Evolutionary conservation across 2,329 filamentous ascomycete species (phyloP).

Genomic region (Diaporthe citri): DNA sequence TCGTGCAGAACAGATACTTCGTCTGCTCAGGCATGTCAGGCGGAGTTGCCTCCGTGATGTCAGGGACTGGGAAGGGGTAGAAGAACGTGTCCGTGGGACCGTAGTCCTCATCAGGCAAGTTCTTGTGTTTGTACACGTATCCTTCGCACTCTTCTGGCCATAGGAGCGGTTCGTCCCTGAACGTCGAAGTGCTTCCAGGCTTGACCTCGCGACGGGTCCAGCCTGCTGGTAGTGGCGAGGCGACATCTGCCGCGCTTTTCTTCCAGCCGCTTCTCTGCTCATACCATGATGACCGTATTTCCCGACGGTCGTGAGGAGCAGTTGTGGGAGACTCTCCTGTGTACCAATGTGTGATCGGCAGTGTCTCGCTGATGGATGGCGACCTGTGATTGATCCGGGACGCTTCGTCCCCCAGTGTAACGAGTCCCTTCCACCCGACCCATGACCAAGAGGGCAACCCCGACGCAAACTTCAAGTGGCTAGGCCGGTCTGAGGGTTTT

Average conservation of each 20-base stretch:
- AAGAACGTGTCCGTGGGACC: not conserved
- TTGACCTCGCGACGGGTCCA: constrained; percentile 1
- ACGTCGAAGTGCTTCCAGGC: not conserved
- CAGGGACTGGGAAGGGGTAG: not conserved
- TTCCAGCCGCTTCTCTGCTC: not conserved
- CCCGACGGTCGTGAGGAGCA: not conserved
- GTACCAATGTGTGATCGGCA: constrained; percentile 19
- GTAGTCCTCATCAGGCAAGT: not conserved
- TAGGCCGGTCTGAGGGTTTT: not conserved
- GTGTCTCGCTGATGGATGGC: not conserved
- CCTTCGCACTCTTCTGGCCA: not conserved
- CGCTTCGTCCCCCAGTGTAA: not conserved
- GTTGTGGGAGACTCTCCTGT: not conserved
- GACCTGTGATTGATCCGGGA: not conserved
- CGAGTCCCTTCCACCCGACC: constrained; percentile 22
- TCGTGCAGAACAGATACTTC: not conserved
- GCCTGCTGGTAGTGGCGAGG: not conserved
- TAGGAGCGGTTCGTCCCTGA: not conserved
- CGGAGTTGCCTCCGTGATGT: not conserved
- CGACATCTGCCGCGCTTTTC: not conserved
- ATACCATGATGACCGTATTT: not conserved
- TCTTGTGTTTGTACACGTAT: not conserved
- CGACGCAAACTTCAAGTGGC: not conserved
- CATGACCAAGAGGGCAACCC: constrained; percentile 28
- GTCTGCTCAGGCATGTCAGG: constrained; percentile 5